Evolutionary conservation across 1,139 yeast genomes (phyloP).

Genomic region (Candida sp.): DNA sequence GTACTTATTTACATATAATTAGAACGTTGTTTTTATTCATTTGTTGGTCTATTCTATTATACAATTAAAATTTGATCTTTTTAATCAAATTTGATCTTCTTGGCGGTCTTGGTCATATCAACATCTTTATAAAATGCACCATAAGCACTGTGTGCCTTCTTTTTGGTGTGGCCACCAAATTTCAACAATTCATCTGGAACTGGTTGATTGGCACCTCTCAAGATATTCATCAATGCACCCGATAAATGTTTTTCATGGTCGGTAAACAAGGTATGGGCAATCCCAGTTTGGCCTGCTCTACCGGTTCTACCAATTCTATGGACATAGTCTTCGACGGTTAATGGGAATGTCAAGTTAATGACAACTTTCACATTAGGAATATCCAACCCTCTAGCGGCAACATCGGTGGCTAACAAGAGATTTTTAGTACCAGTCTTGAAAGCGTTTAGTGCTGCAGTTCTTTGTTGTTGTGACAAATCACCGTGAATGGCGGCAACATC

Average conservation of each 20-base stretch:
- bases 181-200: slow-evolving; percentile 96
- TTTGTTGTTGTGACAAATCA: slow-evolving; percentile 87
- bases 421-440: slow-evolving; percentile 81
- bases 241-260: slow-evolving; percentile 96
- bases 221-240: slow-evolving; percentile 89
- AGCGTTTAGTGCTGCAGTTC: slow-evolving; percentile 81
- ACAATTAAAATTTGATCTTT: no score
- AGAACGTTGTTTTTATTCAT: background rate
- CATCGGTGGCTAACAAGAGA: slow-evolving; percentile 92
- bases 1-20: no score
- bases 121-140: slow-evolving; percentile 97
- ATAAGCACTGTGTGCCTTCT: slow-evolving; percentile 93
- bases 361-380: slow-evolving; percentile 97
- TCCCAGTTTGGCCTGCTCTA: slow-evolving; percentile 95
- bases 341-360: slow-evolving; percentile 93
- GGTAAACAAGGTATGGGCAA: slow-evolving; percentile 92
- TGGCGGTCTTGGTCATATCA: slow-evolving; percentile 83
- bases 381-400: slow-evolving; percentile 98
- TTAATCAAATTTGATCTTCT: slow-evolving; percentile 38
- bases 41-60: no score
- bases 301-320: slow-evolving; percentile 99
- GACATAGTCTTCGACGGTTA: slow-evolving; percentile 96
- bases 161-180: slow-evolving; percentile 97
- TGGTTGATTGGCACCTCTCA: slow-evolving; percentile 90
- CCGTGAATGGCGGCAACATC: slow-evolving; percentile 94